These are phyloP conservation scores for Apostasia ramifera DNA, from an alignment of 106 monocot genomes.

Conservation along the genomic window DNA sequence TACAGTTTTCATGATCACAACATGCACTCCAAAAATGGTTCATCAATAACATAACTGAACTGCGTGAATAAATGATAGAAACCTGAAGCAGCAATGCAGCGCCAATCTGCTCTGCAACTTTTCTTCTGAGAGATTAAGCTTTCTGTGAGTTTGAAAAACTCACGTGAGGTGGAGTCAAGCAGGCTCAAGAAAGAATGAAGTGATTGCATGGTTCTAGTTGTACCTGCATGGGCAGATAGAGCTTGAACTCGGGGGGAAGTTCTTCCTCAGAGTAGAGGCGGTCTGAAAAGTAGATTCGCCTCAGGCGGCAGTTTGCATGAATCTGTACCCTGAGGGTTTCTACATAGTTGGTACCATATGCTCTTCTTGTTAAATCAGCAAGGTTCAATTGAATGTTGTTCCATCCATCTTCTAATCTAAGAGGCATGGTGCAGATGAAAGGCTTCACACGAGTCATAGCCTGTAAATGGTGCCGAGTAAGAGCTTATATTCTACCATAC, in stretches of 20 bases:
- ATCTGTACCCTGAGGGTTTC: constrained; percentile 93
- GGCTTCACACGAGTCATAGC: constrained; percentile 89
- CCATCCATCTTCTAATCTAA: constrained; percentile 88
- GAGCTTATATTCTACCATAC: not conserved
- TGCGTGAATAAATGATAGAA: too few species aligned
- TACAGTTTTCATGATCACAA: too few species aligned
- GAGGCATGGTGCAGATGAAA: constrained; percentile 95
- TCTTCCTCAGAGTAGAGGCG: constrained; percentile 95
- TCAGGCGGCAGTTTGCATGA: constrained; percentile 92
- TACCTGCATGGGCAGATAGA: constrained; percentile 95
- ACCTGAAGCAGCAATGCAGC: too few species aligned
- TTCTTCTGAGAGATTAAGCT: not conserved
- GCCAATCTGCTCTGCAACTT: not conserved
- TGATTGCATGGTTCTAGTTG: not conserved
- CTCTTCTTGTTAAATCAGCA: constrained; percentile 79
- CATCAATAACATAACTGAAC: too few species aligned
- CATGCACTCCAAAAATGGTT: too few species aligned
- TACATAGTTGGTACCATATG: constrained; percentile 96
- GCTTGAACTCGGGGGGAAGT: constrained; percentile 93
- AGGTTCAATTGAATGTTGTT: constrained; percentile 95
- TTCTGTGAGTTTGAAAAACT: constrained; percentile 6
- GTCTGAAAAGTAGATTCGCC: constrained; percentile 94
- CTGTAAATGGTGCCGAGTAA: constrained; percentile 22
- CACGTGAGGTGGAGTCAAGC: not conserved
- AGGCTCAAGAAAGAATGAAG: not conserved